Percentiles rank a stretch among this genome's conserved stretches.
Conservation (phyloP, 352 stramenopile genomes). For the Phytophthora tentaculata region DNA sequence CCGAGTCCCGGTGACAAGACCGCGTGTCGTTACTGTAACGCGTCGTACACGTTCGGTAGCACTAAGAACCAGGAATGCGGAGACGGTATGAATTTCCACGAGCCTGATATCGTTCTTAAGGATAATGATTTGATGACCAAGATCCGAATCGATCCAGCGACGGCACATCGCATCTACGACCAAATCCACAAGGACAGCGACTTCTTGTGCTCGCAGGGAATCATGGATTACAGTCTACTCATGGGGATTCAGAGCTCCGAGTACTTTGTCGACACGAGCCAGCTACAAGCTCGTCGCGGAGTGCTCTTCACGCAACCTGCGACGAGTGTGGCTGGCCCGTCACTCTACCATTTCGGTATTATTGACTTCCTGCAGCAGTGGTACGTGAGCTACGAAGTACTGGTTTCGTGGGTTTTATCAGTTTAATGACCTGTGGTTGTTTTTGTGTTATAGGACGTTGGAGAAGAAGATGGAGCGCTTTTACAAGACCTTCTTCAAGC, state of each 20-base stretch:
- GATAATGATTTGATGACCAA: slow-evolving; percentile 92
- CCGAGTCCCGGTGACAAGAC: slow-evolving; percentile 81
- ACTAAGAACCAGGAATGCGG: slow-evolving; percentile 87
- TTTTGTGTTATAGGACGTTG: slow-evolving; percentile 63
- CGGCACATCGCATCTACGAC: slow-evolving; percentile 87
- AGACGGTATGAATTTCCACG: slow-evolving; percentile 88
- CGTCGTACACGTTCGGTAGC: slow-evolving; percentile 87
- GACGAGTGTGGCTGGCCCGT: slow-evolving; percentile 87
- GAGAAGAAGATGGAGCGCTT: slow-evolving; percentile 93
- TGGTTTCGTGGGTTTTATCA: background rate
- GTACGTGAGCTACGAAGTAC: slow-evolving; percentile 51
- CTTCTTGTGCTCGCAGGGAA: slow-evolving; percentile 89
- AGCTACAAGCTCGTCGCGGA: slow-evolving; percentile 64
- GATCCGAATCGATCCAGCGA: slow-evolving; percentile 80
- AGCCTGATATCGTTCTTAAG: slow-evolving; percentile 89
- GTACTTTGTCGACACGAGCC: slow-evolving; percentile 86
- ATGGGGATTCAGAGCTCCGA: slow-evolving; percentile 91
- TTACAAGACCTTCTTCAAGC: slow-evolving; percentile 90
- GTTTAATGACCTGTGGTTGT: slow-evolving; percentile 11
- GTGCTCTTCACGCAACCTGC: slow-evolving; percentile 82
- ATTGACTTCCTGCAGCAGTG: slow-evolving; percentile 93
- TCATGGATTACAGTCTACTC: slow-evolving; percentile 94
- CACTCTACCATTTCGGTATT: slow-evolving; percentile 92
- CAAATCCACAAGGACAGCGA: slow-evolving; percentile 90
- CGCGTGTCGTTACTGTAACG: slow-evolving; percentile 88